Percentiles rank a stretch among this genome's conserved stretches.
Evolutionary conservation across 768 basidiomycete genomes (phyloP).

Genomic region (Chalciporus chontae): DNA sequence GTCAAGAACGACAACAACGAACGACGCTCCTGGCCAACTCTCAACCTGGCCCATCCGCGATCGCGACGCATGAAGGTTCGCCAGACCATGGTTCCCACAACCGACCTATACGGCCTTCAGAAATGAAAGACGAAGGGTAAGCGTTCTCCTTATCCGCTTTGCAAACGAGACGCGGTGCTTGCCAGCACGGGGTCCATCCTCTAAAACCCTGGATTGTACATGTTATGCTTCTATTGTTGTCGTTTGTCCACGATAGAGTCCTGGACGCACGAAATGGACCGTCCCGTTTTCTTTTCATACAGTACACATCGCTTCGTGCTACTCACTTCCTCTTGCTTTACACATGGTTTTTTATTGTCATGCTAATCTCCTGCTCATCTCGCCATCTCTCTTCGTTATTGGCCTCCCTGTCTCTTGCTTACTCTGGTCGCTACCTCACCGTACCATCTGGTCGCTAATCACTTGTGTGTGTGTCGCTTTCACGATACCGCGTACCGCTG

Average conservation of each 20-base stretch:
- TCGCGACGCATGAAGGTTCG: slow-evolving; percentile 35
- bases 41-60: slow-evolving; percentile 27
- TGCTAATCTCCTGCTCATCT: slow-evolving; percentile 27
- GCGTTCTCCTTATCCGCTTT: slow-evolving; percentile 30
- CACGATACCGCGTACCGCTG: slow-evolving; percentile 37
- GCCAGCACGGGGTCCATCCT: slow-evolving; percentile 10
- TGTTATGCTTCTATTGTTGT: slow-evolving; percentile 9
- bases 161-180: slow-evolving; percentile 12
- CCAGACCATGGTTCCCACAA: slow-evolving; percentile 37
- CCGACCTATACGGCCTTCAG: slow-evolving; percentile 59
- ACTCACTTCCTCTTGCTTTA: slow-evolving; percentile 13
- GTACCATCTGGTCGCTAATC: slow-evolving; percentile 34
- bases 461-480: slow-evolving; percentile 31
- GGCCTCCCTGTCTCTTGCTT: slow-evolving; percentile 28
- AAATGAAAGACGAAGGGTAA: slow-evolving; percentile 85
- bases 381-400: slow-evolving; percentile 26
- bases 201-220: slow-evolving; percentile 12
- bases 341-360: slow-evolving; percentile 20
- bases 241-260: slow-evolving; percentile 24
- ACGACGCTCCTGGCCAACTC: slow-evolving; percentile 22
- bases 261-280: slow-evolving; percentile 20
- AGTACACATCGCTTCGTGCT: slow-evolving; percentile 16
- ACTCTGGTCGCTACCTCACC: slow-evolving; percentile 32
- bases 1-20: slow-evolving; percentile 57
- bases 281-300: slow-evolving; percentile 10